Conservation (phyloP, 345 rosid species). For the Ceriops decandra region DNA sequence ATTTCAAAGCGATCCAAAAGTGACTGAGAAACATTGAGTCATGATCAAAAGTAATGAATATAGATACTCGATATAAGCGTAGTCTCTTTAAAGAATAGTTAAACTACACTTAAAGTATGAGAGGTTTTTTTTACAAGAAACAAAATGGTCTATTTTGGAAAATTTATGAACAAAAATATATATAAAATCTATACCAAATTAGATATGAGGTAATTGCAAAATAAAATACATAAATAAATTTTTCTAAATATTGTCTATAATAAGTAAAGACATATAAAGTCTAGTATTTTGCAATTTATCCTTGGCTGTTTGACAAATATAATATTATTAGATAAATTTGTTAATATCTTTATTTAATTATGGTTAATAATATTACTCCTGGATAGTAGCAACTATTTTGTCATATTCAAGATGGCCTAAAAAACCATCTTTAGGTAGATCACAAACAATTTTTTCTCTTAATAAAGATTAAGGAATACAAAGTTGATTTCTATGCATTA, state of each 20-base stretch:
- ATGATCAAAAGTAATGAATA: background rate
- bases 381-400: background rate
- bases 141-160: background rate
- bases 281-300: background rate
- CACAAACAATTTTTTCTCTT: background rate
- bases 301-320: background rate
- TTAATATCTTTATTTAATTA: accelerated
- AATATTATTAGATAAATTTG: background rate
- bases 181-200: background rate
- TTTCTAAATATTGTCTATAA: background rate
- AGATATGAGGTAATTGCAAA: background rate
- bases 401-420: background rate
- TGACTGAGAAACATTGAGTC: background rate
- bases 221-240: background rate
- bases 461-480: background rate
- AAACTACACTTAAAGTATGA: background rate
- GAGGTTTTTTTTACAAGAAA: background rate
- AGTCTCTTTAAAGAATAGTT: background rate
- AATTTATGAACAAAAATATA: background rate
- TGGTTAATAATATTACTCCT: background rate
- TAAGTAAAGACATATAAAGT: no score
- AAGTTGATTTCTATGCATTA: background rate
- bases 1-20: background rate
- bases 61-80: background rate
- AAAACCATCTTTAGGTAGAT: background rate